Evolutionary conservation across 2,329 filamentous ascomycete genomes (phyloP), one percentile per base, ranked within the genome.

Genomic region (Phyllachora maydis): DNA sequence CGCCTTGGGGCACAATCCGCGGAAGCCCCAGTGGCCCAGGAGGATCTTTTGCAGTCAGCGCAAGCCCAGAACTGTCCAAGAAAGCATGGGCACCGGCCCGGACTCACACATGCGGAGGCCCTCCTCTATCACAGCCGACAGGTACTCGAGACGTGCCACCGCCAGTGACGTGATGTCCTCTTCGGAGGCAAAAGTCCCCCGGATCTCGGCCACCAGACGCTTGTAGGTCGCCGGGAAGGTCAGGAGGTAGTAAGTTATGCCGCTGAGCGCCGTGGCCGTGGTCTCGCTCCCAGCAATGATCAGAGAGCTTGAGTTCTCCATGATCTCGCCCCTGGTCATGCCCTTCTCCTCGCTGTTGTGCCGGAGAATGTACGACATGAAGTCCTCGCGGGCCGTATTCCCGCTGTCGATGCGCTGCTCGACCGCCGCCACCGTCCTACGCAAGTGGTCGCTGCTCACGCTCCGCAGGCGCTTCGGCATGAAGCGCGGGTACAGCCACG

Each of bases 271-370:
- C 1, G 54, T 57, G 0, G 56, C 52, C 1, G 55, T 58, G 2
- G 57, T 63, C 32, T 62, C 57, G 4, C 49, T 52, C 2, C 57
- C 56, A 1, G 54, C 56, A 4, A 53, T 31, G 11, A 59, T 40
- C 7, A 50, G 25, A 4, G 42, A 7, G 8, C 28, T 23, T 5
- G 30, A 27, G 12, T 35, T 37, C 7, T 26, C 11, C 3, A 16
- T 22, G 11, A 40, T 31, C 20, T 38, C 20, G 10, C 12, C 11
- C 6, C 4, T 22, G 8, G 5, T 13, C 20, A 22, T 22, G 8
- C 20, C 20, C 20, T 22, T 22, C 13, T 14, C 20, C 8, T 22
- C 20, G n/a, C n/a, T n/a, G 12, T 22, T 22, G 12, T 22, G 20
- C 8, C 20, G 20, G 11, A 22, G 20, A n/a, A 22, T 22, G 11